phyloP scores from a whole-genome alignment of 495 filamentous ascomycete species.

The Amphirosellinia nigrospora region DNA sequence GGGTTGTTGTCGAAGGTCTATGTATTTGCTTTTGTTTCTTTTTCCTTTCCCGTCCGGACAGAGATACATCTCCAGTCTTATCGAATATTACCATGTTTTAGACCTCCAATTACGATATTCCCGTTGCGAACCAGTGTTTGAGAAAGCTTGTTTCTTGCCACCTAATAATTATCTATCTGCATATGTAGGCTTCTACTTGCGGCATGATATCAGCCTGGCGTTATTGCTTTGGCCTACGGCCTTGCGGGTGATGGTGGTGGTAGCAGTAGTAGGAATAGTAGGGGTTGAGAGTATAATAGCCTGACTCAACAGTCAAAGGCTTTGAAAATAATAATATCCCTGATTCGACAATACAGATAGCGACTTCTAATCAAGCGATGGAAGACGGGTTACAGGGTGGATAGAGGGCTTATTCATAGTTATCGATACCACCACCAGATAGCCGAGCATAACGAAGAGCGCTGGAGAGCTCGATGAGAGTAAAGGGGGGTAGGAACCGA shows the following conservation, averaged over 20 bases:
- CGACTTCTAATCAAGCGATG: not conserved
- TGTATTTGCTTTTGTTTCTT: not conserved
- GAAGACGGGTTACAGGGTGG: not conserved
- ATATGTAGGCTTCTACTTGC: not conserved
- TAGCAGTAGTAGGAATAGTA: no score
- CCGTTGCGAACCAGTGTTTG: not conserved
- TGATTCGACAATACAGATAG: not conserved
- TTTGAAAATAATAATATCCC: not conserved
- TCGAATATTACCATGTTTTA: not conserved
- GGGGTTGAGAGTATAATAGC: not conserved
- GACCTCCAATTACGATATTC: not conserved
- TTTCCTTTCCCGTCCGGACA: not conserved
- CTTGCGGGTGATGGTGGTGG: not conserved
- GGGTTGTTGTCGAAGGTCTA: not conserved
- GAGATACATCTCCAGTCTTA: not conserved
- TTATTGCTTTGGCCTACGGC: not conserved
- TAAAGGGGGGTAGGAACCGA: not conserved
- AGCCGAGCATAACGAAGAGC: not conserved
- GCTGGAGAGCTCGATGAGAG: not conserved
- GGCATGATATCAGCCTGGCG: not conserved
- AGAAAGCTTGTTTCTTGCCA: not conserved
- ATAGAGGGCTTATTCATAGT: not conserved
- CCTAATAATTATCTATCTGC: conserved; percentile 4
- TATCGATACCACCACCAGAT: conserved; percentile 1
- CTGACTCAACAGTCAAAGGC: not conserved